Conservation (phyloP, 2,329 filamentous ascomycete species). For the Thermothelomyces thermophilus region DNA sequence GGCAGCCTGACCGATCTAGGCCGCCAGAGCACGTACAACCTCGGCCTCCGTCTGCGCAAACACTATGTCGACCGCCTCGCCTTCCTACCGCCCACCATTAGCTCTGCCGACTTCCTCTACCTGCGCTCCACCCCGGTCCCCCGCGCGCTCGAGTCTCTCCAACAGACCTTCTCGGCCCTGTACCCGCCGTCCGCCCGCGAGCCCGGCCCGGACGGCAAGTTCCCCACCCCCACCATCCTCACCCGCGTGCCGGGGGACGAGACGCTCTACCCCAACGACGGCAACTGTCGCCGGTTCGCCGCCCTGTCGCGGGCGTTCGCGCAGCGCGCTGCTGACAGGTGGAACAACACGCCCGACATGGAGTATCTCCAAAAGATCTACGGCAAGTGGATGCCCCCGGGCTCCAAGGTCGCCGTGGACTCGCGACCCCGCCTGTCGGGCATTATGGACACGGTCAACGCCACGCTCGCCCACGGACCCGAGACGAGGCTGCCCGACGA, state of each 20-base stretch:
- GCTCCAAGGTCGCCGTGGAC: slow-evolving; percentile 69
- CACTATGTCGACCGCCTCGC: slow-evolving; percentile 70
- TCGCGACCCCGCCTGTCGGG: slow-evolving; percentile 77
- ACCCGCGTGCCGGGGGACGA: slow-evolving; percentile 61
- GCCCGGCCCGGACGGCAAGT: slow-evolving; percentile 27
- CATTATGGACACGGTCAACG: slow-evolving; percentile 91
- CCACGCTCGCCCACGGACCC: slow-evolving; percentile 76
- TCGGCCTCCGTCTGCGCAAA: slow-evolving; percentile 60
- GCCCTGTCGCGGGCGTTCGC: slow-evolving; percentile 65
- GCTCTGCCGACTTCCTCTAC: slow-evolving; percentile 54
- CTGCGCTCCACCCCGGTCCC: slow-evolving; percentile 69
- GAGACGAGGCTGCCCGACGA: slow-evolving; percentile 71
- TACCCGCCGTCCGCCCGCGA: slow-evolving; percentile 52
- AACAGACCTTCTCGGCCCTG: slow-evolving; percentile 67
- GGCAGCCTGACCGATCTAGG: slow-evolving; percentile 72
- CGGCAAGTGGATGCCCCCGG: slow-evolving; percentile 78
- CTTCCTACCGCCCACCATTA: slow-evolving; percentile 58
- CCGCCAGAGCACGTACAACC: slow-evolving; percentile 61
- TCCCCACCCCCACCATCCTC: slow-evolving; percentile 60
- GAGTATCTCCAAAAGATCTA: slow-evolving; percentile 70
- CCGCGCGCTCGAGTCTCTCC: slow-evolving; percentile 68
- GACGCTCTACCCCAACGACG: slow-evolving; percentile 74
- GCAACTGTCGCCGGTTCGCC: slow-evolving; percentile 65
- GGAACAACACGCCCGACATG: slow-evolving; percentile 77
- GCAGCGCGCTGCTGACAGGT: slow-evolving; percentile 61